Evolutionary conservation across 176 grass and related monocot species (phyloP).

Genomic region (Bolboschoenus planiculmis): DNA sequence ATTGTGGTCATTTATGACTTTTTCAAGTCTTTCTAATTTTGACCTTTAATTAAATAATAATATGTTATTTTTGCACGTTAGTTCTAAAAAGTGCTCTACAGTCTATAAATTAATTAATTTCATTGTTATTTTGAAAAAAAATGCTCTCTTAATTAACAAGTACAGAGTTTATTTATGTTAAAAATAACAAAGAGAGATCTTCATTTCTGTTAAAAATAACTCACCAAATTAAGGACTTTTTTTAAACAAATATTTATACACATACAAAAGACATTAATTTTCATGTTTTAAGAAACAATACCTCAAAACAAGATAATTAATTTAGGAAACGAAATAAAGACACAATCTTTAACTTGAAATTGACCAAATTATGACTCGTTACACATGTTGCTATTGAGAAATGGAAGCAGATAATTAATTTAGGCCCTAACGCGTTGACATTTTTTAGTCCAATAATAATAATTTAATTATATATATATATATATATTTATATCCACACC

Average conservation of each 20-base stretch:
- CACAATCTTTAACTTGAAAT: not conserved
- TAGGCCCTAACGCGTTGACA: not conserved
- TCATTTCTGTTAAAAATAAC: not conserved
- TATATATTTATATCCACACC: not conserved
- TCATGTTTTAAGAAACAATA: not conserved
- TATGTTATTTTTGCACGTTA: too few species aligned
- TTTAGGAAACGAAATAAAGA: not conserved
- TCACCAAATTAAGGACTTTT: not conserved
- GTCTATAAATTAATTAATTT: too few species aligned
- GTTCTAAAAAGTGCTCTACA: too few species aligned
- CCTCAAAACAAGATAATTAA: not conserved
- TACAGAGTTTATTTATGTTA: not conserved
- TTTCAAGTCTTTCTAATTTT: too few species aligned
- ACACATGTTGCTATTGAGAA: not conserved
- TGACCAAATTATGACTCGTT: not conserved
- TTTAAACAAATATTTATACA: not conserved
- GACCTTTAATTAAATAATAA: too few species aligned
- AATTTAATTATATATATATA: slow-evolving; percentile 13
- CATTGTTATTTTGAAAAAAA: too few species aligned
- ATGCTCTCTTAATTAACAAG: too few species aligned
- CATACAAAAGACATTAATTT: not conserved
- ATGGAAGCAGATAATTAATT: not conserved
- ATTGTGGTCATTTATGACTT: too few species aligned
- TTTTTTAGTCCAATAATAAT: not conserved
- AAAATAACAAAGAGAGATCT: not conserved